A percentile compares a stretch with the other conserved stretches of the same genome.
Evolutionary conservation across 2,329 filamentous ascomycete species (phyloP).

Genomic region (Aspergillus neoniger): DNA sequence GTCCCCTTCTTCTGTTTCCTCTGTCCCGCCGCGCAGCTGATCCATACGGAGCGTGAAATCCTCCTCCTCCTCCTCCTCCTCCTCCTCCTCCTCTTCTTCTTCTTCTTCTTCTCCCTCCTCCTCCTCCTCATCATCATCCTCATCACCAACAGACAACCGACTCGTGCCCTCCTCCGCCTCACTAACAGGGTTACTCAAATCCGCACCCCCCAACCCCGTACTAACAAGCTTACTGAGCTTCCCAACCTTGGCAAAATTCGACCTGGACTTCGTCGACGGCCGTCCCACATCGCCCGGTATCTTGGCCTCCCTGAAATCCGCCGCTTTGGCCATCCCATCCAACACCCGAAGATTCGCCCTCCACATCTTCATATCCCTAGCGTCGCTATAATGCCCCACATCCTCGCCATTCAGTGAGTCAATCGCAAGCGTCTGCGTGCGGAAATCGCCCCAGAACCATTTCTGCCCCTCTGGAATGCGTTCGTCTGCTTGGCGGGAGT

Average conservation of each 20-base stretch:
- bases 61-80: constrained; percentile 16
- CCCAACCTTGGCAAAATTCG: constrained; percentile 34
- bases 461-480: constrained; percentile 50
- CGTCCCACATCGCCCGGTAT: constrained; percentile 32
- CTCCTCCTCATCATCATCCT: constrained; percentile 2
- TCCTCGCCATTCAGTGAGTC: constrained; percentile 57
- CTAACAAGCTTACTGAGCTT: constrained; percentile 45
- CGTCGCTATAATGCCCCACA: constrained; percentile 49
- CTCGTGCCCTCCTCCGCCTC: constrained; percentile 21
- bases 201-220: constrained; percentile 34
- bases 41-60: constrained; percentile 18
- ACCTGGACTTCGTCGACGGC: constrained; percentile 23
- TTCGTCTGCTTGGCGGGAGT: constrained; percentile 48
- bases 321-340: constrained; percentile 35
- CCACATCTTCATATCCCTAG: constrained; percentile 51
- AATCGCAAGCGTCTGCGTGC: constrained; percentile 58
- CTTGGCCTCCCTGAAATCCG: constrained; percentile 31
- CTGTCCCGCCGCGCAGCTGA: constrained; percentile 29
- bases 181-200: constrained; percentile 29
- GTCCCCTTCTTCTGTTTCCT: constrained; percentile 31
- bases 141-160: constrained; percentile 12
- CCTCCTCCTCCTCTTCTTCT: constrained; percentile 15
- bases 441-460: constrained; percentile 61
- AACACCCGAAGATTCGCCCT: constrained; percentile 49
- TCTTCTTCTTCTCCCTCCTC: not conserved